Percentiles rank a stretch among this genome's conserved stretches.
These are phyloP conservation scores for Candida incommunis DNA, from an alignment of 805 yeast genomes.

Conservation along the genomic window DNA sequence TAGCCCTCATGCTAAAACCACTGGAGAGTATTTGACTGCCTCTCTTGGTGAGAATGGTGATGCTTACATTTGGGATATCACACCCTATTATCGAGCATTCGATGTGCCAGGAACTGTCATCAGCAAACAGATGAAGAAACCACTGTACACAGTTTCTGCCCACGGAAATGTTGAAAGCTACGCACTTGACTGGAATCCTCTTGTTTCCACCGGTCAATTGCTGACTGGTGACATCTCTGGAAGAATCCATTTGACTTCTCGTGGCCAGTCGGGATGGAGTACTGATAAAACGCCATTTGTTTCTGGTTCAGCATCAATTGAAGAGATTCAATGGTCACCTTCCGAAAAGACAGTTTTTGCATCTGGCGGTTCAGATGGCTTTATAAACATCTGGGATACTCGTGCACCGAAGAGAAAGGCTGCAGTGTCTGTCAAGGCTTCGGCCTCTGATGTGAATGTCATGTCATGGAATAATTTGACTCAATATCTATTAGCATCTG, in stretches of 20 bases:
- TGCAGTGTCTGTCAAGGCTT: slow-evolving; percentile 70
- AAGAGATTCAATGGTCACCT: slow-evolving; percentile 94
- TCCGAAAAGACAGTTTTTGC: slow-evolving; percentile 90
- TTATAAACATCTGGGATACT: slow-evolving; percentile 90
- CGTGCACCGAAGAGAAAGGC: slow-evolving; percentile 87
- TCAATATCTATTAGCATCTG: slow-evolving; percentile 78
- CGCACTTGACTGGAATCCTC: slow-evolving; percentile 94
- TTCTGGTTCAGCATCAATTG: slow-evolving; percentile 54
- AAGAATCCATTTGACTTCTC: slow-evolving; percentile 59
- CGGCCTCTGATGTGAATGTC: slow-evolving; percentile 78
- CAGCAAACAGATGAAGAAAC: slow-evolving; percentile 64
- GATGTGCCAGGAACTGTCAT: slow-evolving; percentile 77
- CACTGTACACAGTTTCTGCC: slow-evolving; percentile 62
- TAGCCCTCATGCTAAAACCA: slow-evolving; percentile 56
- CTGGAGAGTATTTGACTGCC: slow-evolving; percentile 79
- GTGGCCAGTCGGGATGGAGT: slow-evolving; percentile 64
- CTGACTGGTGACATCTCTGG: slow-evolving; percentile 86
- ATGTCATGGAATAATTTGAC: slow-evolving; percentile 89
- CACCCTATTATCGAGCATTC: slow-evolving; percentile 67
- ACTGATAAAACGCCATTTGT: slow-evolving; percentile 73
- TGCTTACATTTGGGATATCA: slow-evolving; percentile 68
- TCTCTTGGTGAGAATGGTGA: slow-evolving; percentile 85
- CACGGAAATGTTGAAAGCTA: slow-evolving; percentile 98
- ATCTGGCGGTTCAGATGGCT: slow-evolving; percentile 87
- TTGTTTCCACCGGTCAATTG: slow-evolving; percentile 62